phyloP scores from a whole-genome alignment of 163 green algal species.

The Prototheca wickerhamii region DNA sequence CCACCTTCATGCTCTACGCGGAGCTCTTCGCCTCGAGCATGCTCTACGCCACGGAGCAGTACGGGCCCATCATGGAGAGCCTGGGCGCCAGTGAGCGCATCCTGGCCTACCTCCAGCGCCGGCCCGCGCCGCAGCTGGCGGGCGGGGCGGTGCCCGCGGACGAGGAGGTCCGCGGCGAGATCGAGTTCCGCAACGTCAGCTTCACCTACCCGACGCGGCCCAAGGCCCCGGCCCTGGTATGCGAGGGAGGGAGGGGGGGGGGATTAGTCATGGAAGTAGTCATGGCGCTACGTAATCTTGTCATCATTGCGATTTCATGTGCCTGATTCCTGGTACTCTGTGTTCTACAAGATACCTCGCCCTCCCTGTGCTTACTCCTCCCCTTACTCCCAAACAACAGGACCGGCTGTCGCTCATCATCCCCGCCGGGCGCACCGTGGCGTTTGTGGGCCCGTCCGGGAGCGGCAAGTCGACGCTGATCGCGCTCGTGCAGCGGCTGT shows the following conservation, averaged over 20 bases:
- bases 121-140: conserved; percentile 50
- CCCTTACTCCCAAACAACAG: conserved; percentile 9
- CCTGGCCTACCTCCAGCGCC: conserved; percentile 53
- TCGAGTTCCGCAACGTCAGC: conserved; percentile 33
- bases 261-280: neutral
- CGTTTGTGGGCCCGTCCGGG: conserved; percentile 67
- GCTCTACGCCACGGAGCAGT: conserved; percentile 74
- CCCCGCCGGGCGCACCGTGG: conserved; percentile 49
- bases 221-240: conserved; percentile 27
- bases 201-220: conserved; percentile 58
- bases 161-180: conserved; percentile 7
- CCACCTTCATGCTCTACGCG: conserved; percentile 75
- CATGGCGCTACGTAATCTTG: neutral
- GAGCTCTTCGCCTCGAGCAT: conserved; percentile 63
- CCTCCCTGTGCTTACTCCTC: neutral
- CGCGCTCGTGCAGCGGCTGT: conserved; percentile 68
- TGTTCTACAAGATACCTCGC: neutral
- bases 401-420: conserved; percentile 41
- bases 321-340: neutral
- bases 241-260: no score
- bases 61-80: conserved; percentile 57
- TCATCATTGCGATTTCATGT: conserved; percentile 1
- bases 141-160: conserved; percentile 6
- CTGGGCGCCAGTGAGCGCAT: conserved; percentile 67
- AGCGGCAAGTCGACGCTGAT: conserved; percentile 77